Base-by-base conservation (phyloP, 2,329 filamentous ascomycete genomes). In the Aspergillus ustus region DNA sequence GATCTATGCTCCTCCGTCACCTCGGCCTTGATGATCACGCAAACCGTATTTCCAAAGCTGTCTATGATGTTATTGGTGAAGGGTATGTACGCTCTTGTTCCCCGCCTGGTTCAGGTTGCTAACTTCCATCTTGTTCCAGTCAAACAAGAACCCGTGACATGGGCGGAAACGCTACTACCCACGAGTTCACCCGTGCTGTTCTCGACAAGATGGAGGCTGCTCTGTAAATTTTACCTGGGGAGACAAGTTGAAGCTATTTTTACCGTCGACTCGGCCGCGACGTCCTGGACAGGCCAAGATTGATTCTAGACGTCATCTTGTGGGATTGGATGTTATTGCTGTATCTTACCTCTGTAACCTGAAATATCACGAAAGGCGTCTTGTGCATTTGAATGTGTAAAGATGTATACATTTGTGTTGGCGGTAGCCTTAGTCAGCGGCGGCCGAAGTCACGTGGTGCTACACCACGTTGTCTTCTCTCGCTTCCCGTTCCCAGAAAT, bases 11-110 rank as follows among this genome's bases (percentile, higher is more conserved):
- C 73, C 87, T 99, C 78, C 91, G 95, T 77, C 95, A 99, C 83
- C 87, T 99, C 69, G 95, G 95, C 71, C 90, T 99, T 55, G 94
- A 99, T 77, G 93, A 98, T 80, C 95, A 99, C 80, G 95, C 95
- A 75, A 97, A 97, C 88, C 90, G 95, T 78, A 97, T 98, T 82
- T 96, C 92, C 79, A 94, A 94, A 75, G 82, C 81, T 34, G 87
- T 90, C 51, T 90, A 90, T 76, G 87, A 88, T 77, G 88, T 90
- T 62, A 98, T 99, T 77, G 89, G 90, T 71, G 92, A 97, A 76
- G 93, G 92, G 91, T 95, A 83, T 83, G 89, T 84, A 9, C 43
- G 28, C 22, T 31, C 7, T 25, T 9, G 19, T 22, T 19, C 48
- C 3, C 25, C n/a, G 6, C 4, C 7, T 17, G 28, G 19, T 50